Base-by-base conservation (phyloP, 2,329 filamentous ascomycete genomes). In the Clarireedia sp. region DNA sequence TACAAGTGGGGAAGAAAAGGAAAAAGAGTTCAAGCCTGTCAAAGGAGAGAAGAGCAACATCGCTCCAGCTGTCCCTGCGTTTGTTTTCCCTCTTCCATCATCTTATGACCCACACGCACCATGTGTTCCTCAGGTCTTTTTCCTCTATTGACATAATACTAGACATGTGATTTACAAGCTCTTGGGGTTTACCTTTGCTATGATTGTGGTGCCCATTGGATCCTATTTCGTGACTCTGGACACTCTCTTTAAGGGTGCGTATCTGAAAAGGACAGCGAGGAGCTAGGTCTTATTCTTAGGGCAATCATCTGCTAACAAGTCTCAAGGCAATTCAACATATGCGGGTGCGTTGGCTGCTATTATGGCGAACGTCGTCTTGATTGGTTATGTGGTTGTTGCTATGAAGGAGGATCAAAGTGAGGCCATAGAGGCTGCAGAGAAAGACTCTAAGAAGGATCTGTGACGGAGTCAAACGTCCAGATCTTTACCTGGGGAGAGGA, bases 151-250 rank as follows among this genome's bases (percentile, higher is more conserved):
- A 43, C 19, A 10, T 12, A n/a, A 10, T 46, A 14, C 43, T 26
- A 90, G 90, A 56, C 78, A 87, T 67, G 90, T 97, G 62, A 94
- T 99, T 61, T 74, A 85, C 67, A 99, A 97, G 74, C 83, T 99
- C 19, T 78, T 97, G 16, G 85, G 81, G 60, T 97, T 96, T 73
- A 95, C 91, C 0, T 75, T 91, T 40, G 91, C 90, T 68, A 97
- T 99, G 92, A 80, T 96, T 58, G 80, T 87, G 16, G 73, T 88
- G 19, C 94, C 94, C 14, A 89, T 99, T 63, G 85, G 89, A 41
- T 90, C 87, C 43, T 99, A 96, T 72, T 99, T 95, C 70, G 66
- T 87, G 46, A 41, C 38, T 41, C 17, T 41, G 29, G 17, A 40
- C 52, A 29, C 8, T 51, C 23, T 38, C 21, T 21, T 51, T 52